Evolutionary conservation across 495 filamentous ascomycete genomes (phyloP).

Genomic region (Aspergillus diversus): DNA sequence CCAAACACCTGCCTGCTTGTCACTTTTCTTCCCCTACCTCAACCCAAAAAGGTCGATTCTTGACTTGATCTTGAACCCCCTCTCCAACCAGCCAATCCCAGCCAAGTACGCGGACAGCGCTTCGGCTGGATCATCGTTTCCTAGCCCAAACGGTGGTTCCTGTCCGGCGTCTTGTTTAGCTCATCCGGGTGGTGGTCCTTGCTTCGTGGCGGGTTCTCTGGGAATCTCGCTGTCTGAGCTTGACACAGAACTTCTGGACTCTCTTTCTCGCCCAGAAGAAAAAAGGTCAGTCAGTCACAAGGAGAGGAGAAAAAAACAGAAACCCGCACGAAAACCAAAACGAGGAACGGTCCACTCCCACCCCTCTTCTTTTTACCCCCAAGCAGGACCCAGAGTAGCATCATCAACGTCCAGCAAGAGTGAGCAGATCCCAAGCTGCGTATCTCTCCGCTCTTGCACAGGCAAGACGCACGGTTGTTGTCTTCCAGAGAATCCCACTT

Average conservation of each 20-base stretch:
- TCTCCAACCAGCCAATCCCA: slow-evolving; percentile 21
- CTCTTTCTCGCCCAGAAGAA: slow-evolving; percentile 8
- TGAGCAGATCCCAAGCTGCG: slow-evolving; percentile 2
- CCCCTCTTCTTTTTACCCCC: too few species aligned
- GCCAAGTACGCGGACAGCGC: slow-evolving; percentile 6
- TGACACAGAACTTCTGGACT: slow-evolving; percentile 27
- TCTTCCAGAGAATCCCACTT: slow-evolving; percentile 21
- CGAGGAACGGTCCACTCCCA: too few species aligned
- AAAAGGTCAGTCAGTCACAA: slow-evolving; percentile 6
- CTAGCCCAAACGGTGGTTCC: slow-evolving; percentile 29
- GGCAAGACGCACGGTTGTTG: slow-evolving; percentile 25
- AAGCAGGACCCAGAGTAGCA: slow-evolving; percentile 14
- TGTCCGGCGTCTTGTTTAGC: slow-evolving; percentile 27
- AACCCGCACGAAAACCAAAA: not conserved
- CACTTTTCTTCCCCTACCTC: not conserved
- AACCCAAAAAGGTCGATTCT: not conserved
- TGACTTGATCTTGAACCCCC: not conserved
- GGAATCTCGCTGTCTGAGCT: slow-evolving; percentile 27
- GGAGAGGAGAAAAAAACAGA: slow-evolving; percentile 6
- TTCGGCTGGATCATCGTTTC: slow-evolving; percentile 20
- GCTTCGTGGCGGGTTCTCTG: slow-evolving; percentile 31
- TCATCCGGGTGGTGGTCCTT: slow-evolving; percentile 32
- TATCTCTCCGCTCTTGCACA: slow-evolving; percentile 31
- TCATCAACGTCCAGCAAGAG: slow-evolving; percentile 17
- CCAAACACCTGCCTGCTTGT: not conserved